A percentile compares a stretch with the other conserved stretches of the same genome.
phyloP scores from a whole-genome alignment of 2,329 filamentous ascomycete genomes.

The Penicillium digitatum region DNA sequence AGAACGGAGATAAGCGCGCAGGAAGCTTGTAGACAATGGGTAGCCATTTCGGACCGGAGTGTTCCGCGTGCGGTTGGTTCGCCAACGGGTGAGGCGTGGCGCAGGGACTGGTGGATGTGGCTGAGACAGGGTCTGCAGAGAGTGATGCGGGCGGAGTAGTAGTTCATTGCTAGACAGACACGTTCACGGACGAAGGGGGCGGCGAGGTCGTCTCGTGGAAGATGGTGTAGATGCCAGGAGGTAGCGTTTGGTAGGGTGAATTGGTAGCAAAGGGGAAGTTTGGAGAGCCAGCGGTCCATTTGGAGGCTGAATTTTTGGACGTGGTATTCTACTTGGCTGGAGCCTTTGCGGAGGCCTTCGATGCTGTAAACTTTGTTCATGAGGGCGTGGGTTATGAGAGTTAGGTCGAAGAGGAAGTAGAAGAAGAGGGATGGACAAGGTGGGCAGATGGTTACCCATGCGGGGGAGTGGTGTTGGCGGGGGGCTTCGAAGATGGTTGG shows the following conservation, averaged over 20 bases:
- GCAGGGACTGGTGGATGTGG: conserved; percentile 20
- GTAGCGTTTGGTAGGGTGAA: conserved; percentile 29
- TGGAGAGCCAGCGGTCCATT: conserved; percentile 36
- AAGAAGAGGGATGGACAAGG: conserved; percentile 38
- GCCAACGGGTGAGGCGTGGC: not conserved
- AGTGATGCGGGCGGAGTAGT: conserved; percentile 40
- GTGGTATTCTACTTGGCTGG: conserved; percentile 31
- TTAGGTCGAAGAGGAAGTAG: conserved; percentile 36
- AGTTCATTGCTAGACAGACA: conserved; percentile 39
- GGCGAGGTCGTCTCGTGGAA: conserved; percentile 13
- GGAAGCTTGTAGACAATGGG: conserved; percentile 39
- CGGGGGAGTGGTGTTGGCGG: conserved; percentile 1
- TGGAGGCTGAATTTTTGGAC: conserved; percentile 31
- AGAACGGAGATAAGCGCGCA: conserved; percentile 37
- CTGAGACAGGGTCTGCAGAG: conserved; percentile 44
- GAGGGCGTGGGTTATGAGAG: conserved; percentile 36
- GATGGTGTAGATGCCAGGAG: conserved; percentile 21
- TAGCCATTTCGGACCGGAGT: conserved; percentile 27
- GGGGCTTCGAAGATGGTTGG: conserved; percentile 28
- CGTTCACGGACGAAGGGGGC: conserved; percentile 28
- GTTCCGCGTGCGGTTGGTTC: not conserved
- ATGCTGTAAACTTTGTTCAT: conserved; percentile 41
- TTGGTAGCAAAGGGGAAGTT: conserved; percentile 32
- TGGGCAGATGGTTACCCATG: conserved; percentile 23
- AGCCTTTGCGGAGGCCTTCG: conserved; percentile 30